phyloP scores from a whole-genome alignment of 176 grass and related monocot genomes.

The Hsuehochloa calcarea region DNA sequence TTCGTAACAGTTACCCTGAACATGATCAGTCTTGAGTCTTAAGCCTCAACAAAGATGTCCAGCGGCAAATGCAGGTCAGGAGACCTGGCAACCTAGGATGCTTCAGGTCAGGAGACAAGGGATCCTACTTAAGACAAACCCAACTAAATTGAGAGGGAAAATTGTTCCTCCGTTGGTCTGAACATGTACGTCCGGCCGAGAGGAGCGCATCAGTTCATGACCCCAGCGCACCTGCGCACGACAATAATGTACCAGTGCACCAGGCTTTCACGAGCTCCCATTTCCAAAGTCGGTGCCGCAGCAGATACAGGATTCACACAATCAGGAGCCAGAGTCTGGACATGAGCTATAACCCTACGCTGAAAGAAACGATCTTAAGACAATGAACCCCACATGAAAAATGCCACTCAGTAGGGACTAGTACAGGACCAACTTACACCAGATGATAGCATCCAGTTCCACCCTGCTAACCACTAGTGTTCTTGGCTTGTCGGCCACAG shows the following conservation, averaged over 20 bases:
- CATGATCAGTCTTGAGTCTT: background rate
- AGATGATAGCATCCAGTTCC: background rate
- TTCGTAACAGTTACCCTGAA: too few relatives aligned
- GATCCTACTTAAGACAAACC: too few relatives aligned
- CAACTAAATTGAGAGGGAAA: too few relatives aligned
- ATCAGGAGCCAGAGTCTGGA: background rate
- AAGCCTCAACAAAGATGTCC: background rate
- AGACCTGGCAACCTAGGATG: background rate
- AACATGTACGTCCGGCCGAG: too few relatives aligned
- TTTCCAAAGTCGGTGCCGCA: background rate
- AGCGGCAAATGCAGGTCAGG: too few relatives aligned
- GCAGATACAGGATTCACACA: background rate
- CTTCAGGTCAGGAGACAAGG: background rate
- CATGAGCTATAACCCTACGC: background rate
- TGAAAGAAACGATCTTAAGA: background rate
- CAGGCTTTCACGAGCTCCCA: background rate
- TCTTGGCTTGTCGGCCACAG: background rate
- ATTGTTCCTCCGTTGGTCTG: too few relatives aligned
- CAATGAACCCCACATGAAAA: background rate
- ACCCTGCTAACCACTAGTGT: background rate
- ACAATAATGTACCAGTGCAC: background rate
- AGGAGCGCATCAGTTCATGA: too few relatives aligned
- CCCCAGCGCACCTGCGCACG: background rate
- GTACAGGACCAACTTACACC: conserved; percentile 31
- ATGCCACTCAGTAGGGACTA: background rate